phyloP scores from a whole-genome alignment of 257 asterid species.

The Solanum rostratum region DNA sequence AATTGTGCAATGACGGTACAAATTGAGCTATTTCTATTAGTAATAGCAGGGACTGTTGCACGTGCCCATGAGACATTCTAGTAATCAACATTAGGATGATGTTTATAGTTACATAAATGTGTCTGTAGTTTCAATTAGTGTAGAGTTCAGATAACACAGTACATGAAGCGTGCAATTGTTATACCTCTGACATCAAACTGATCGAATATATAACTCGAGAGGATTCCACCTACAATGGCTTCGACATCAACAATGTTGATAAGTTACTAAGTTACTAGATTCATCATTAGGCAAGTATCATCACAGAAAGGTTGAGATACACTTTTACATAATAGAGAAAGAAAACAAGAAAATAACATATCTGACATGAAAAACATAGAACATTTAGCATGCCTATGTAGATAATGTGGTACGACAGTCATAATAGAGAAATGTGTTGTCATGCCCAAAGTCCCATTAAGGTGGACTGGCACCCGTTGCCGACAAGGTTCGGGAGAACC shows the following conservation, averaged over 20 bases:
- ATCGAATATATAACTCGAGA: constrained; percentile 76
- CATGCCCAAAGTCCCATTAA: no score
- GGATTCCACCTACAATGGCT: constrained; percentile 84
- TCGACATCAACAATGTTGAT: constrained; percentile 82
- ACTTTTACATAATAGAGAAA: neutral
- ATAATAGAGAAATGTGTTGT: constrained; percentile 71
- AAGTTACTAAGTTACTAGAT: constrained; percentile 62
- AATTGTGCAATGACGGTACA: constrained; percentile 92
- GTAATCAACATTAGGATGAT: constrained; percentile 59
- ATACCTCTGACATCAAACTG: constrained; percentile 65
- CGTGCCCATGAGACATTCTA: constrained; percentile 60
- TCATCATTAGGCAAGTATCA: constrained; percentile 60
- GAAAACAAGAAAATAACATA: neutral
- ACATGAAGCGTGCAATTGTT: constrained; percentile 89
- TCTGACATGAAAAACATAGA: neutral
- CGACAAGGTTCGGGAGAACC: no score
- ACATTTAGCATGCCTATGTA: constrained; percentile 51
- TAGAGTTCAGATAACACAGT: constrained; percentile 79
- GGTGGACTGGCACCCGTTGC: no score
- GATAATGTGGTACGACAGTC: constrained; percentile 92
- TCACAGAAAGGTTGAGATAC: neutral
- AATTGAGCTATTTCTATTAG: constrained; percentile 88
- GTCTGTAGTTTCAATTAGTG: constrained; percentile 65
- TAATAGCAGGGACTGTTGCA: constrained; percentile 89
- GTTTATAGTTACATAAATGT: constrained; percentile 52